Evolutionary conservation across 192 early-diverging fungal species (phyloP).

Genomic region (Umbelopsis isabellina): DNA sequence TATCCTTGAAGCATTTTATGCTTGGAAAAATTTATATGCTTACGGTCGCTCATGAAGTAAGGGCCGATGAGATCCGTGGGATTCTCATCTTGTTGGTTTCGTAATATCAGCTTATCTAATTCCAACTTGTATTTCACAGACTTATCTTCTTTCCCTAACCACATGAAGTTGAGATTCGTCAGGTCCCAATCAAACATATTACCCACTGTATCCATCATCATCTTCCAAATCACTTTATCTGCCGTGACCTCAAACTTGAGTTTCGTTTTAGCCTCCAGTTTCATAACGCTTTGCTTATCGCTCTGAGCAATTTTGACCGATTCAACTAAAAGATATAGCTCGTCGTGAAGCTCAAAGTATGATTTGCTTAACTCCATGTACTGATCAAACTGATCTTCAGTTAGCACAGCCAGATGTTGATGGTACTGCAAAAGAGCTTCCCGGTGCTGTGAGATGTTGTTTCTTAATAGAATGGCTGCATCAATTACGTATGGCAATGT

Average conservation of each 20-base stretch:
- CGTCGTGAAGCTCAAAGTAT: slow-evolving; percentile 41
- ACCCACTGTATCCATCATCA: slow-evolving; percentile 62
- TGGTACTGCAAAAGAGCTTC: slow-evolving; percentile 11
- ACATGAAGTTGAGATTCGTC: slow-evolving; percentile 59
- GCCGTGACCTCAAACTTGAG: slow-evolving; percentile 52
- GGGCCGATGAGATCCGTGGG: slow-evolving; percentile 57
- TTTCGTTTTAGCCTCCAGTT: slow-evolving; percentile 56
- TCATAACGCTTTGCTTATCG: slow-evolving; percentile 40
- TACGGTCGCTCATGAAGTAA: slow-evolving; percentile 49
- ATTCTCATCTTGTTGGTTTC: slow-evolving; percentile 54
- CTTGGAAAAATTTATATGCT: slow-evolving; percentile 63
- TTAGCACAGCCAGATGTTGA: background rate
- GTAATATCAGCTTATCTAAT: slow-evolving; percentile 58
- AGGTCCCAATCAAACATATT: slow-evolving; percentile 68
- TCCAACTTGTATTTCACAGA: slow-evolving; percentile 68
- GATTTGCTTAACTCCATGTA: slow-evolving; percentile 1
- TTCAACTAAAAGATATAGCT: slow-evolving; percentile 63
- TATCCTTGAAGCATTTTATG: slow-evolving; percentile 84
- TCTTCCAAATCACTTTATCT: slow-evolving; percentile 67
- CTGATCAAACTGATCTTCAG: slow-evolving; percentile 10
- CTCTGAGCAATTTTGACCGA: slow-evolving; percentile 58
- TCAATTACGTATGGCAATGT: slow-evolving; percentile 25
- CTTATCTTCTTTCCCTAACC: slow-evolving; percentile 72
- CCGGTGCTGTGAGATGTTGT: slow-evolving; percentile 5
- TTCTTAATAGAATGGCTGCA: background rate